Evolutionary conservation across 2,329 filamentous ascomycete species (phyloP), one percentile per base, ranked within the genome.

Genomic region (Trichoderma harzianum): DNA sequence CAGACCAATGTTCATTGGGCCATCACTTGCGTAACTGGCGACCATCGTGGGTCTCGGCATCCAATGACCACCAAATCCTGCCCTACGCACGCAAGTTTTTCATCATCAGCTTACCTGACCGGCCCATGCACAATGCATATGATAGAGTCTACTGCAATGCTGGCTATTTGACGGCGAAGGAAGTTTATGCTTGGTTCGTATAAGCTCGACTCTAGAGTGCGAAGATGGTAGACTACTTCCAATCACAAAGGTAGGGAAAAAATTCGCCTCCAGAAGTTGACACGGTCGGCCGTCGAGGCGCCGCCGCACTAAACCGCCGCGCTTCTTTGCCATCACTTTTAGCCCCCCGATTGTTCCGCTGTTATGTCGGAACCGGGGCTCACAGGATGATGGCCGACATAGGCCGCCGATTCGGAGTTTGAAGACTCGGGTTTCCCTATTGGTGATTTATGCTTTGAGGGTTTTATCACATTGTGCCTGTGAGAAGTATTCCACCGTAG

Each of bases 71-170:
- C 70, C 47, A 58, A 47, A 47, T 72, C 39, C 63, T 71, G 69
- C 47, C 62, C 55, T 66, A 69, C 70, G 55, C 64, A 72, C 64
- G 30, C 61, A 68, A 18, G 47, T 58, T 64, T 72, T 71, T 72
- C 43, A 72, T 72, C 43, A 72, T 72, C 70, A 72, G 70, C 70
- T 72, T 68, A 62, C 55, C 70, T 58, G 30, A 58, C 63, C 57
- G 32, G 70, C 12, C 55, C 24, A 61, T 62, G 55, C 39, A 61
- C 39, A 61, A 34, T 62, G 66, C 66, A 66, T 26, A 66, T 67
- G 69, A 66, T 67, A 55, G 62, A 67, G 32, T 43, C 53, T 71
- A 64, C 21, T 47, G 61, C 34, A 7, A 24, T 47, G 36, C 32
- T 28, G 26, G 26, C 30, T 28, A 18, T 47, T 61, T n/a, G 28